A percentile compares a stretch with the other conserved stretches of the same genome.
Evolutionary conservation across 805 yeast species (phyloP).

Genomic region (Ogataea neopini): DNA sequence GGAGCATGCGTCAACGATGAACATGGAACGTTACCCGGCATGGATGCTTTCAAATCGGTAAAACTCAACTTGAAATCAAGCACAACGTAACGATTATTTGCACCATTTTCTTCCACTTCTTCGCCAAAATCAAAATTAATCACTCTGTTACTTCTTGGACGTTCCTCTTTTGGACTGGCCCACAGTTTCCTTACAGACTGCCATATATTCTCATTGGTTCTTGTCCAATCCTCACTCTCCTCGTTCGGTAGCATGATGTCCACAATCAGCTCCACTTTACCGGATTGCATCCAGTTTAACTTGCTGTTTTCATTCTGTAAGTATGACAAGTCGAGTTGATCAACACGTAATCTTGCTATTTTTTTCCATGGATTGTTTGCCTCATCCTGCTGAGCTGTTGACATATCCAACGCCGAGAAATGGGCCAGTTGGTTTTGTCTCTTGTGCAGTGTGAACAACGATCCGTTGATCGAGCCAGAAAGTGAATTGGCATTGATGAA

Average conservation of each 20-base stretch:
- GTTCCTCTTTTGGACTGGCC: neutral
- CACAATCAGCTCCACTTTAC: slow-evolving; percentile 67
- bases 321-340: slow-evolving; percentile 38
- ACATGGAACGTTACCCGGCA: slow-evolving; percentile 49
- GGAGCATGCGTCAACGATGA: slow-evolving; percentile 54
- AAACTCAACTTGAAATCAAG: slow-evolving; percentile 67
- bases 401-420: slow-evolving; percentile 34
- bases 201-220: slow-evolving; percentile 7
- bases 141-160: slow-evolving; percentile 13
- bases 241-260: slow-evolving; percentile 71
- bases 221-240: slow-evolving; percentile 26
- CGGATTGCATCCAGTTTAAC: slow-evolving; percentile 72
- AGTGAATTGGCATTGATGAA: slow-evolving; percentile 68
- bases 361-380: slow-evolving; percentile 47
- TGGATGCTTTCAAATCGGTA: slow-evolving; percentile 57
- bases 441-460: slow-evolving; percentile 75
- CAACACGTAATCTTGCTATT: slow-evolving; percentile 46
- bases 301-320: slow-evolving; percentile 37
- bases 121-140: slow-evolving; percentile 7
- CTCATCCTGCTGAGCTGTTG: slow-evolving; percentile 28
- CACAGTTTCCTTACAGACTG: slow-evolving; percentile 3
- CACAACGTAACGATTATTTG: slow-evolving; percentile 54
- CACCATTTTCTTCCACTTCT: neutral
- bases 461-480: slow-evolving; percentile 72
- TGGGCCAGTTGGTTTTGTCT: slow-evolving; percentile 60